These are phyloP conservation scores for Pseudonitzschia delicatissima DNA, from an alignment of 108 stramenopile species.

Conservation along the genomic window DNA sequence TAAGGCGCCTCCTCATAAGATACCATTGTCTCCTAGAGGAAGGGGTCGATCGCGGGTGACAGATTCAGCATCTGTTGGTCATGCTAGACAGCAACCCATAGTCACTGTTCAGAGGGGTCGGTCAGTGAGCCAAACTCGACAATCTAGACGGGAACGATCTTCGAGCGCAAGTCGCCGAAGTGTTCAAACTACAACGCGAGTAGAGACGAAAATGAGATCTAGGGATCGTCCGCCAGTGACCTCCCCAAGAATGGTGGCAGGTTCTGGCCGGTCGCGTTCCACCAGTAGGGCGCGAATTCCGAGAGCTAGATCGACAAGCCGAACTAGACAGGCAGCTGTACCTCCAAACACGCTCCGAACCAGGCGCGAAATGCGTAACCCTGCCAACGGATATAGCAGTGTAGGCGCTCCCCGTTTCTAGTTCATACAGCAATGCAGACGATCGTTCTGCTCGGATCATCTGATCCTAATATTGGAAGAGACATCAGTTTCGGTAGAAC, in stretches of 20 bases:
- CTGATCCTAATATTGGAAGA: constrained; percentile 47
- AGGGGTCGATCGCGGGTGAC: constrained; percentile 18
- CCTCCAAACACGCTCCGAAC: constrained; percentile 35
- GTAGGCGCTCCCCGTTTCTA: constrained; percentile 16
- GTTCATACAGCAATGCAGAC: constrained; percentile 9
- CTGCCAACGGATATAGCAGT: constrained; percentile 12
- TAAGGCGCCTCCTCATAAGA: too few species aligned
- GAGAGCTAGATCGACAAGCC: constrained; percentile 11
- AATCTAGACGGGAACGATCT: constrained; percentile 15
- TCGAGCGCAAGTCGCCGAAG: constrained; percentile 13
- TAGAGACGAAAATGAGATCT: not conserved
- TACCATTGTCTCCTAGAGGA: too few species aligned
- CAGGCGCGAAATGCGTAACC: constrained; percentile 20
- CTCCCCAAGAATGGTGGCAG: constrained; percentile 5
- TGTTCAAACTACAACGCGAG: not conserved
- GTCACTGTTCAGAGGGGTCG: constrained; percentile 2
- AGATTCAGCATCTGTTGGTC: not conserved
- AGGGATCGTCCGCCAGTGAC: constrained; percentile 27
- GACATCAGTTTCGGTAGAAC: constrained; percentile 40
- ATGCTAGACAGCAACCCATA: not conserved
- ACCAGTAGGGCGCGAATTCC: constrained; percentile 18
- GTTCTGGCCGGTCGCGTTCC: constrained; percentile 21
- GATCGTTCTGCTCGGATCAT: not conserved
- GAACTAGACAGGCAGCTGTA: constrained; percentile 6
- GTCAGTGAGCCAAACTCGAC: constrained; percentile 25